phyloP scores from a whole-genome alignment of 345 rosid genomes.

The Syzygium aqueum region DNA sequence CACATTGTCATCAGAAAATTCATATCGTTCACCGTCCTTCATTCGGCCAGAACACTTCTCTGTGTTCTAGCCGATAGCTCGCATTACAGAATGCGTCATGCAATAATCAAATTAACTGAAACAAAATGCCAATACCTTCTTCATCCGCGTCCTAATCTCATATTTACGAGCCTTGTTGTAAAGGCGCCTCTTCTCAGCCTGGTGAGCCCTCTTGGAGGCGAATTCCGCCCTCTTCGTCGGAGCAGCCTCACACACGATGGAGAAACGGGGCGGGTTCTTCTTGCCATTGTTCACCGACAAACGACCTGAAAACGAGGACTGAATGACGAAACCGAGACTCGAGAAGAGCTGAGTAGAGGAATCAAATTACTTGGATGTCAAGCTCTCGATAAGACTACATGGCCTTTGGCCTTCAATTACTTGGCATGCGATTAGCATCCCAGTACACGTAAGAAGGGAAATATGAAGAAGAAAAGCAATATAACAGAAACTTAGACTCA shows the following conservation, averaged over 20 bases:
- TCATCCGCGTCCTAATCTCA: constrained; percentile 86
- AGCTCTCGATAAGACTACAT: constrained; percentile 2
- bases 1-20: no score
- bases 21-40: no score
- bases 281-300: constrained; percentile 24
- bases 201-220: constrained; percentile 80
- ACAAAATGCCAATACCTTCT: constrained; percentile 42
- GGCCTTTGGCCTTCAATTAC: background rate
- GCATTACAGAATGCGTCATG: background rate
- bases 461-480: background rate
- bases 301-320: constrained; percentile 21
- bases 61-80: background rate
- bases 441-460: background rate
- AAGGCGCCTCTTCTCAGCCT: constrained; percentile 72
- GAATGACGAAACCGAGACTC: background rate
- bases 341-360: background rate
- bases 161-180: constrained; percentile 81
- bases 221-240: constrained; percentile 73
- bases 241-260: constrained; percentile 70
- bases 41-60: no score
- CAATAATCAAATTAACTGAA: background rate
- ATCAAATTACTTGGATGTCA: constrained; percentile 10
- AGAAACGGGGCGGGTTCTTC: constrained; percentile 28
- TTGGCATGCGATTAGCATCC: background rate
- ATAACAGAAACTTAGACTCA: background rate